Evolutionary conservation across 139 green algal species (phyloP), one percentile per base, ranked within the genome.

Genomic region (Coccomyxa sp.): DNA sequence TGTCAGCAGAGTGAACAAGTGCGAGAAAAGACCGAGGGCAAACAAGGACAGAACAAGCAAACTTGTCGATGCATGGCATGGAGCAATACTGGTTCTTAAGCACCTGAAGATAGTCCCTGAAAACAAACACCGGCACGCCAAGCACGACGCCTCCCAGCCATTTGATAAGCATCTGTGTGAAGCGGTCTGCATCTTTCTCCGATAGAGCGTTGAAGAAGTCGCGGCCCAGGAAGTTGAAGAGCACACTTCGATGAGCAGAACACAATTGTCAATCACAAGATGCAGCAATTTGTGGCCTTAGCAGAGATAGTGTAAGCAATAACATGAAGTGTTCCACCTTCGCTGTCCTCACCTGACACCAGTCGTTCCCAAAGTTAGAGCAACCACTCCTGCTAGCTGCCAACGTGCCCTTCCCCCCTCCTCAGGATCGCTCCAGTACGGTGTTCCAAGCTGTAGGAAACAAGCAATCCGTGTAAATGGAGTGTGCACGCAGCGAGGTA

Each of bases 131-230:
- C 38, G 97, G 86, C 14, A 90, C 82, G 32, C 85, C 87, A 4
- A 84, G 81, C 15, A 63, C 81, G 59, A 94, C 86, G 21, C 85
- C 90, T 25, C 58, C 84, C 25, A 96, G 83, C 86, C 92, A 96
- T 79, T 92, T 90, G 77, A 94, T 23, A 60, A 99, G 89, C 90
- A 98, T 96, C 78, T 91, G 82, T 21, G 86, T 82, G 86, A 98
- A 99, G 27, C 67, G 81, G 31, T 89, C 91, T 58, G 87, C 88
- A 79, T 98, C 87, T 86, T 96, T 97, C 58, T 96, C 92, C 17
- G 85, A 89, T 25, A 99, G 82, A 3, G 97, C 95, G 58, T 98
- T 99, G 93, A 98, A 99, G 60, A 99, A 99, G 92, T 99, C 97
- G 30, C 97, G 91, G n/a, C 95, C 96, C 38, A 99, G 89, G 85